phyloP scores from a whole-genome alignment of 768 basidiomycete species.

The Phaffia australis region DNA sequence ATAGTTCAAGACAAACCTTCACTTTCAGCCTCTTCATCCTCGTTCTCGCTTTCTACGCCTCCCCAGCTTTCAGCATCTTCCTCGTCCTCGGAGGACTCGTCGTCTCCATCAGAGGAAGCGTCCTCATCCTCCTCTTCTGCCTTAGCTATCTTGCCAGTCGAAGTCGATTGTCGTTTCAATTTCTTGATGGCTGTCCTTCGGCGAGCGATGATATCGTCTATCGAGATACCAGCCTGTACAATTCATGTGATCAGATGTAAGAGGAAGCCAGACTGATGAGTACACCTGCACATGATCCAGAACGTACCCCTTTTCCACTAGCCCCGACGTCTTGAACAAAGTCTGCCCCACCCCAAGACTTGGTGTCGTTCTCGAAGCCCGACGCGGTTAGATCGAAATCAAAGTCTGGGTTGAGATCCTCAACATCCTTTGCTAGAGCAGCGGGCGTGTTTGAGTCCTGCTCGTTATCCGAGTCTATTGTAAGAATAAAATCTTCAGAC shows the following conservation, averaged over 20 bases:
- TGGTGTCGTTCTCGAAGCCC: conserved; percentile 57
- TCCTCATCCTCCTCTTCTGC: conserved; percentile 29
- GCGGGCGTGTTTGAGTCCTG: conserved; percentile 36
- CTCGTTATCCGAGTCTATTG: conserved; percentile 70
- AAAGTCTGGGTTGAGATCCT: conserved; percentile 66
- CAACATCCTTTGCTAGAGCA: conserved; percentile 45
- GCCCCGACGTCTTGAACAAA: conserved; percentile 47
- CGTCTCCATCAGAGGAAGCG: conserved; percentile 24
- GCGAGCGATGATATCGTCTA: conserved; percentile 83
- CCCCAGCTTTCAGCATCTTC: conserved; percentile 29
- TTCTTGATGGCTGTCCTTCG: conserved; percentile 39
- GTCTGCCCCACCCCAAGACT: conserved; percentile 50
- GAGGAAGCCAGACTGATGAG: not conserved
- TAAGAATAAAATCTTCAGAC: conserved; percentile 59
- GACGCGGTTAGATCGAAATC: conserved; percentile 44
- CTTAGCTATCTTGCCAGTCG: conserved; percentile 22
- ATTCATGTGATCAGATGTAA: not conserved
- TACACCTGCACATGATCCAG: not conserved
- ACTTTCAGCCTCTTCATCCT: conserved; percentile 5
- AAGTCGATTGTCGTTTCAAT: conserved; percentile 31
- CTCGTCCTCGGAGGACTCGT: conserved; percentile 27
- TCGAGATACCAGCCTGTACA: conserved; percentile 60
- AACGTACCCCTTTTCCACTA: conserved; percentile 27
- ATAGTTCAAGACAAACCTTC: conserved; percentile 9
- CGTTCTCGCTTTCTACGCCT: conserved; percentile 31